These are phyloP conservation scores for Solanum infundibuliforme DNA, from an alignment of 257 asterid species.

Conservation along the genomic window DNA sequence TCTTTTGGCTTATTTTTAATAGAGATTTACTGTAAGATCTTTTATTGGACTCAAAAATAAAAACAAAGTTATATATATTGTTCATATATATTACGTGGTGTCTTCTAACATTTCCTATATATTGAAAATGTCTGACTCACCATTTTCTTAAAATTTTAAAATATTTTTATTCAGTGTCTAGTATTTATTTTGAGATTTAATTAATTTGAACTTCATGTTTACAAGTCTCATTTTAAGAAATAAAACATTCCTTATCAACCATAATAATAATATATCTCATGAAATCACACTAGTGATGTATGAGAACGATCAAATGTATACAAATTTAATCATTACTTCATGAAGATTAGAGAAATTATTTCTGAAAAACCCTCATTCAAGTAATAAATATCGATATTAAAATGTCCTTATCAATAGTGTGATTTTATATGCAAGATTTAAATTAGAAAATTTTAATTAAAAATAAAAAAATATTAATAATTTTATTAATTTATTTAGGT, in stretches of 20 bases:
- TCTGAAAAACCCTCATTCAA: accelerated
- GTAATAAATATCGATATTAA: too few species aligned
- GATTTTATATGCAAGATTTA: neutral
- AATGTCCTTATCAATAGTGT: neutral
- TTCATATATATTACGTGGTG: neutral
- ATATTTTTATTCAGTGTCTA: neutral
- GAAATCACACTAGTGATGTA: accelerated
- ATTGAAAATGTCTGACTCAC: neutral
- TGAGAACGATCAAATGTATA: too few species aligned
- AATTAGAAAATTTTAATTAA: too few species aligned
- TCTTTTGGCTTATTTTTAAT: neutral
- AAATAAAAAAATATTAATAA: too few species aligned
- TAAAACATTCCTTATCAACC: neutral
- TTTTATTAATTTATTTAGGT: neutral
- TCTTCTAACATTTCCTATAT: neutral
- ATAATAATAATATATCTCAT: neutral
- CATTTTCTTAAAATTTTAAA: neutral
- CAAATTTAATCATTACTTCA: too few species aligned
- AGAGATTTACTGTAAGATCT: neutral
- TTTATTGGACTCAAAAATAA: neutral
- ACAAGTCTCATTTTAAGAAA: neutral
- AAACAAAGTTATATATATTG: neutral
- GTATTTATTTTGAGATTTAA: neutral
- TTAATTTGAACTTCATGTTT: neutral
- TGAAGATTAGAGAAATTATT: accelerated